Conservation (phyloP, 2,329 filamentous ascomycete genomes). For the Thelonectria blattea region DNA sequence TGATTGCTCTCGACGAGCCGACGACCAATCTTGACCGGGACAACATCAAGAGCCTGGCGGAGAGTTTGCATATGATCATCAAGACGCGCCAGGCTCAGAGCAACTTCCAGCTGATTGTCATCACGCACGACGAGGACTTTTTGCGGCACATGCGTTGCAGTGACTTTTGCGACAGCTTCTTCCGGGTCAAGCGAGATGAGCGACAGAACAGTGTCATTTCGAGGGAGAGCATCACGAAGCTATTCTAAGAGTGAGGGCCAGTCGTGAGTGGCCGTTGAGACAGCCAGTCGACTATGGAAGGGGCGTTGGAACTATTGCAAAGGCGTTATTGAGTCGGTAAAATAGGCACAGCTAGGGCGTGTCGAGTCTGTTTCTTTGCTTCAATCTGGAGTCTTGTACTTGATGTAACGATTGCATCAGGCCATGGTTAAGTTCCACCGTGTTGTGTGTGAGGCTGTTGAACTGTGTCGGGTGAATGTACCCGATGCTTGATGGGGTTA, state of each 20-base stretch:
- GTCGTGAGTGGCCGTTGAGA: neutral
- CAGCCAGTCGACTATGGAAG: neutral
- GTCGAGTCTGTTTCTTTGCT: neutral
- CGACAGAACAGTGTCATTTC: conserved; percentile 88
- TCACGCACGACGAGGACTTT: conserved; percentile 98
- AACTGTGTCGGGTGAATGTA: neutral
- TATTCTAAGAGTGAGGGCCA: conserved; percentile 40
- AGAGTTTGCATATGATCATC: conserved; percentile 87
- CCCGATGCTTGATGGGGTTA: neutral
- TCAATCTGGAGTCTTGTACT: neutral
- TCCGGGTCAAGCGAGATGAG: conserved; percentile 81
- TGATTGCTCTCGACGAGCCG: conserved; percentile 96
- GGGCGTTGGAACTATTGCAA: conserved; percentile 1
- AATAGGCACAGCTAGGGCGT: neutral
- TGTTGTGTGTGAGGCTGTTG: neutral
- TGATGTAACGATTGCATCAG: neutral
- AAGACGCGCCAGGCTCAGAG: conserved; percentile 79
- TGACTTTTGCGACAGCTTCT: conserved; percentile 93
- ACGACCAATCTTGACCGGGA: conserved; percentile 96
- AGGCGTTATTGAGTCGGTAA: neutral
- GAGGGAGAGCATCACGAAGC: conserved; percentile 65
- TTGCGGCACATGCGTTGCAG: conserved; percentile 89
- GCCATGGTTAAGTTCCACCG: neutral
- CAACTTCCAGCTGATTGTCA: conserved; percentile 98
- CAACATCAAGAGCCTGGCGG: conserved; percentile 89